Conservation (phyloP, 768 basidiomycete genomes). For the Sporobolomyces pararoseus region DNA sequence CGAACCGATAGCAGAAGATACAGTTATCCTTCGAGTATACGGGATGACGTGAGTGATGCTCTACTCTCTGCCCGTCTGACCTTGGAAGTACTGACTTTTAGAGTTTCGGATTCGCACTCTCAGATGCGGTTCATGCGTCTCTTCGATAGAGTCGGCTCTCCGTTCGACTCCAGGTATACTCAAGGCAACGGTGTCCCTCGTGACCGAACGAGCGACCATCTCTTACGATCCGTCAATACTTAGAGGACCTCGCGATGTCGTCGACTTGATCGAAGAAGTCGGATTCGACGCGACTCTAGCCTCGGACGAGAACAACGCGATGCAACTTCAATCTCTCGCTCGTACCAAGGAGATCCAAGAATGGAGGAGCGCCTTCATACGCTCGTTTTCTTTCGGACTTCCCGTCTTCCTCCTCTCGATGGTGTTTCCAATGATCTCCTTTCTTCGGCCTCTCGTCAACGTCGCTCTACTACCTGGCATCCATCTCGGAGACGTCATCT, state of each 20-base stretch:
- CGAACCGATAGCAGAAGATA: conserved; percentile 62
- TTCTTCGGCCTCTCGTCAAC: conserved; percentile 58
- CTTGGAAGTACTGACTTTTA: neutral
- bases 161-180: conserved; percentile 67
- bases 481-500: conserved; percentile 75
- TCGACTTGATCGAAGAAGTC: conserved; percentile 78
- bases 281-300: conserved; percentile 85
- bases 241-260: conserved; percentile 72
- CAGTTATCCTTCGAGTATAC: conserved; percentile 70
- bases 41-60: conserved; percentile 66
- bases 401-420: conserved; percentile 93
- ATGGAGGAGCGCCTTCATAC: conserved; percentile 75
- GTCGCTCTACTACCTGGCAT: conserved; percentile 62
- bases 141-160: conserved; percentile 69
- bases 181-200: conserved; percentile 67
- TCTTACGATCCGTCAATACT: conserved; percentile 69
- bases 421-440: conserved; percentile 67
- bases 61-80: neutral
- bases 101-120: neutral
- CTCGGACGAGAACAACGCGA: conserved; percentile 66
- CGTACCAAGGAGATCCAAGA: conserved; percentile 86
- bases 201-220: conserved; percentile 66
- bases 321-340: conserved; percentile 78
- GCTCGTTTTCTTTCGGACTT: conserved; percentile 71
- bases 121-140: conserved; percentile 69